Evolutionary conservation across 208 protist species (phyloP).

Genomic region (Angomonas deanei): DNA sequence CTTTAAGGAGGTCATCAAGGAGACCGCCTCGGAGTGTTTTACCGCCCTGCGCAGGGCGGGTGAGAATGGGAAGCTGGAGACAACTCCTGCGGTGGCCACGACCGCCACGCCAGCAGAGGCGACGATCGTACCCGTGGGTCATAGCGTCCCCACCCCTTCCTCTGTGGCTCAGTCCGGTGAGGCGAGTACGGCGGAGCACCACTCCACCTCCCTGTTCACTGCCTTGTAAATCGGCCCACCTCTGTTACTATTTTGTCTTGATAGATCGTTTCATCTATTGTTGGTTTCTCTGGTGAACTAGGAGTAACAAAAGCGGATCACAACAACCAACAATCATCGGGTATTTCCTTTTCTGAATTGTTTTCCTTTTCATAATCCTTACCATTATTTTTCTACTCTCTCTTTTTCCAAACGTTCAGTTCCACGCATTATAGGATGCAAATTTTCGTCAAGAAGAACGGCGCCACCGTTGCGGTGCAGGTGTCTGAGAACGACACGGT

Average conservation of each 20-base stretch:
- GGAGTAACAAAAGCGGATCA: too few relatives aligned
- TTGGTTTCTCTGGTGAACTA: too few relatives aligned
- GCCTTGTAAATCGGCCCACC: too few relatives aligned
- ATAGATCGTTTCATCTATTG: too few relatives aligned
- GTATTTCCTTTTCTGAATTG: neutral
- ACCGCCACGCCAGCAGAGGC: neutral
- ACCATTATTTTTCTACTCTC: neutral
- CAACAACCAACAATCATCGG: neutral
- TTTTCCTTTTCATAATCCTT: neutral
- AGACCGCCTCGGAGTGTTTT: constrained; percentile 64
- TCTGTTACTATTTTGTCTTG: too few relatives aligned
- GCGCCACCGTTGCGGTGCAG: constrained; percentile 87
- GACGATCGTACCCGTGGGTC: neutral
- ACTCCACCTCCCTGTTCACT: too few relatives aligned
- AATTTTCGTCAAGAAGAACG: constrained; percentile 92
- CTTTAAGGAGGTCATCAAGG: constrained; percentile 51
- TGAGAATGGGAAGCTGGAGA: constrained; percentile 25
- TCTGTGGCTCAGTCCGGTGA: too few relatives aligned
- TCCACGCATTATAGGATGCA: too few relatives aligned
- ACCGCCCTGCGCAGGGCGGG: constrained; percentile 47
- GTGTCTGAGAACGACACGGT: constrained; percentile 83
- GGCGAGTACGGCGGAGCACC: too few relatives aligned
- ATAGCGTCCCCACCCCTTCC: too few relatives aligned
- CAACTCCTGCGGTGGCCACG: neutral
- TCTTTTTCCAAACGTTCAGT: constrained; percentile 3